Base-by-base conservation (phyloP, 1,284 basidiomycete species). In the Apiotrichum sp. region DNA sequence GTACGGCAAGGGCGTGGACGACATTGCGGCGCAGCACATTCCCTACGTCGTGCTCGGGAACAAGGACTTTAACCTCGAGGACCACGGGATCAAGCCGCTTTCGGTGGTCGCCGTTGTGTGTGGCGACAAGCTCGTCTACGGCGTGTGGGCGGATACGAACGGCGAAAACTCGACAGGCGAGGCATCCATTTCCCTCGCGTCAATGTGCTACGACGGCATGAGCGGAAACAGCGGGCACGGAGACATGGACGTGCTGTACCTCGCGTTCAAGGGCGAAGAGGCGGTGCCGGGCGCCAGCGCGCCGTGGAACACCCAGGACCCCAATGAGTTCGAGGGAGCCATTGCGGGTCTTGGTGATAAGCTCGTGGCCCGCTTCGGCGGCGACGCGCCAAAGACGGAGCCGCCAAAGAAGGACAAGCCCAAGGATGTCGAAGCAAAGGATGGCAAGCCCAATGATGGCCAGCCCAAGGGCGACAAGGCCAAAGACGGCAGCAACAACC, bases 121-220 rank as follows among this genome's bases (percentile, higher is more conserved):
- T 14, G 47, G 47, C 35, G 47, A 48, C 47, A 1, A 48, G 35
- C 35, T 48, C 35, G 47, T 48, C 22, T 48, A 48, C 47, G 47
- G 47, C 7, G 35, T 48, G 9, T 48, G 47, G 47, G 47, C 35
- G 10, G 47, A 48, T 36, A 48, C 35, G 9, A 48, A 48, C 47
- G 47, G 47, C 22, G 3, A 3, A 7, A 6, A 6, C 22, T 29
- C 34, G 8, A 32, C 29, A 2, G 48, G 48, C 31, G 48, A 50
- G 48, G 48, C 48, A 29, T 41, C 39, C 32, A 41, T 50, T 31
- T 33, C 48, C 3, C 39, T 50, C 9, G 48, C 48, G 6, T 9
- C 29, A 11, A 41, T 50, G 39, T 50, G 48, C 39, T 50, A 16
- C 32, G 40, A 39, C 32, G 39, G 29, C 31, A 50, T 50, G 48